phyloP scores from a whole-genome alignment of 2,329 filamentous ascomycete genomes.

The Penicillium sp. region DNA sequence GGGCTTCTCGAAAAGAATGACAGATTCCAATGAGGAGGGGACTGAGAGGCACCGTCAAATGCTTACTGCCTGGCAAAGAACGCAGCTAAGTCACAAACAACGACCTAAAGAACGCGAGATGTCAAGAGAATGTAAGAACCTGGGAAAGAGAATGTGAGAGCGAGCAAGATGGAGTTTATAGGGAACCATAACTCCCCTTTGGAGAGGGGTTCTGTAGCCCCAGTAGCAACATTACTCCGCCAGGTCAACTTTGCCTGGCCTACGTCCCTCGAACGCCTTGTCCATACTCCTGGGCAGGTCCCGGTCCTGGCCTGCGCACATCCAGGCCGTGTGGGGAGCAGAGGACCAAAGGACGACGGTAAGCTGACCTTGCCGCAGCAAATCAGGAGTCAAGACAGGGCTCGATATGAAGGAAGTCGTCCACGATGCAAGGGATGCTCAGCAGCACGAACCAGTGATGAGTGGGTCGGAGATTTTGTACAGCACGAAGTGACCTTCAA shows the following conservation, averaged over 20 bases:
- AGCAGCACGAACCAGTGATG: slow-evolving; percentile 39
- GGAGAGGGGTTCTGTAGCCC: slow-evolving; percentile 32
- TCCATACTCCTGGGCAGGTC: slow-evolving; percentile 35
- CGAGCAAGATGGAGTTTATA: slow-evolving; percentile 46
- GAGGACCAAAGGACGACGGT: slow-evolving; percentile 30
- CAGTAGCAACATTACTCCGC: slow-evolving; percentile 38
- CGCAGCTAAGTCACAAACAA: slow-evolving; percentile 37
- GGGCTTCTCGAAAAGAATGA: slow-evolving; percentile 43
- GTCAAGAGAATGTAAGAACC: slow-evolving; percentile 46
- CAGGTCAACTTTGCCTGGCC: slow-evolving; percentile 35
- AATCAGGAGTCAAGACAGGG: slow-evolving; percentile 41
- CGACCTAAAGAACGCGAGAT: slow-evolving; percentile 40
- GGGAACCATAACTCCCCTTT: slow-evolving; percentile 33
- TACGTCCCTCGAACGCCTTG: slow-evolving; percentile 39
- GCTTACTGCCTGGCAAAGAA: slow-evolving; percentile 42
- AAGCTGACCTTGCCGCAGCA: slow-evolving; percentile 37
- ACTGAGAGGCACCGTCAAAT: slow-evolving; percentile 37
- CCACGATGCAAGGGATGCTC: slow-evolving; percentile 38
- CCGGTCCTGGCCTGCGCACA: slow-evolving; percentile 34
- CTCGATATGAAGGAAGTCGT: slow-evolving; percentile 33
- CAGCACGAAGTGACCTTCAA: slow-evolving; percentile 26
- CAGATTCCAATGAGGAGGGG: slow-evolving; percentile 39
- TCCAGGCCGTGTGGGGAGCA: slow-evolving; percentile 31
- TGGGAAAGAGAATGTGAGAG: slow-evolving; percentile 47
- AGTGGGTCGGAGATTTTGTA: slow-evolving; percentile 38